These are phyloP conservation scores for Plectosphaerella cucumerina DNA, from an alignment of 2,329 filamentous ascomycete species.

Conservation along the genomic window DNA sequence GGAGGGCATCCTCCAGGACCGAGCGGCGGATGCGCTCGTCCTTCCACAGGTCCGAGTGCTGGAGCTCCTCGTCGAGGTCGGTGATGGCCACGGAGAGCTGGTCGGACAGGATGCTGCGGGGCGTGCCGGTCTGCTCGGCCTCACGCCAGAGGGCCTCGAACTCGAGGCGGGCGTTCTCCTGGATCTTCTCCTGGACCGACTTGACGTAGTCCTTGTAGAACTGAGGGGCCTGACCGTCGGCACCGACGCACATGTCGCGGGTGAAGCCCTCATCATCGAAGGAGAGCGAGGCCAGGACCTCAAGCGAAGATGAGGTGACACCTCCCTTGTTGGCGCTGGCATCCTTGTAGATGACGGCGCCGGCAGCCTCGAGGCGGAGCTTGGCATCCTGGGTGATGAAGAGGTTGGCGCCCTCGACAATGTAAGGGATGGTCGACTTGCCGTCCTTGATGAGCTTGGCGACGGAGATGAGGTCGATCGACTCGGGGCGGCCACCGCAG, in stretches of 20 bases:
- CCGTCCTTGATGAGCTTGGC: constrained; percentile 85
- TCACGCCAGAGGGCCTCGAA: constrained; percentile 99
- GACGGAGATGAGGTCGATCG: constrained; percentile 86
- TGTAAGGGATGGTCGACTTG: constrained; percentile 84
- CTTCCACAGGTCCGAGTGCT: constrained; percentile 88
- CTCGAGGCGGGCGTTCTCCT: constrained; percentile 86
- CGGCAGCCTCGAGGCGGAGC: constrained; percentile 89
- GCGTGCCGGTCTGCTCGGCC: constrained; percentile 72
- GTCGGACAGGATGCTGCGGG: constrained; percentile 86
- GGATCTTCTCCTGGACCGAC: constrained; percentile 85
- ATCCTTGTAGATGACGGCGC: constrained; percentile 94
- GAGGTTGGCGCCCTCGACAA: constrained; percentile 95
- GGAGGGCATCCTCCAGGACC: constrained; percentile 81
- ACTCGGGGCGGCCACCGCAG: constrained; percentile 93
- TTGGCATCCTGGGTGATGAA: constrained; percentile 99
- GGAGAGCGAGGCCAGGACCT: constrained; percentile 89
- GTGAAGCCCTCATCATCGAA: constrained; percentile 89
- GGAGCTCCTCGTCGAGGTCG: constrained; percentile 92
- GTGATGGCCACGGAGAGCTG: constrained; percentile 89
- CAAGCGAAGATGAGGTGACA: constrained; percentile 93
- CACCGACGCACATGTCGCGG: constrained; percentile 88
- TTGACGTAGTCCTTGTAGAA: constrained; percentile 95
- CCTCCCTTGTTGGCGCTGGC: constrained; percentile 98
- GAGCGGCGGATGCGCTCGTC: constrained; percentile 72
- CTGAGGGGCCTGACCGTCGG: constrained; percentile 66